phyloP scores from a whole-genome alignment of 1,284 basidiomycete genomes.

The Ceratobasidium sp. region DNA sequence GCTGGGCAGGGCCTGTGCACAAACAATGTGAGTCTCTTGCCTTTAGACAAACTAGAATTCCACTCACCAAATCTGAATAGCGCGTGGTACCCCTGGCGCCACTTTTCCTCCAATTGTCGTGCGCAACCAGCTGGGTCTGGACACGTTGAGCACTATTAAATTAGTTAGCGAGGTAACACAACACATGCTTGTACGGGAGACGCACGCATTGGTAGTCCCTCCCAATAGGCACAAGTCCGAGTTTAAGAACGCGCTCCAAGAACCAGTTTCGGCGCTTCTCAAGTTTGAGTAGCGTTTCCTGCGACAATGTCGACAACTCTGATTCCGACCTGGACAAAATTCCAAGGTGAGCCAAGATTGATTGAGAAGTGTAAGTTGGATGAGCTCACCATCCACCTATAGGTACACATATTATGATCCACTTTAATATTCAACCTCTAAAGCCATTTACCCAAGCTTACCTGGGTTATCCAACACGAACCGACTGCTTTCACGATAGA shows the following conservation, averaged over 20 bases:
- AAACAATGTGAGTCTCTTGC: slow-evolving; percentile 44
- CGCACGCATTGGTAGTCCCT: slow-evolving; percentile 90
- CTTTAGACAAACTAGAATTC: too few relatives aligned
- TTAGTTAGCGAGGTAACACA: background rate
- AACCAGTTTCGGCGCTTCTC: slow-evolving; percentile 93
- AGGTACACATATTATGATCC: slow-evolving; percentile 43
- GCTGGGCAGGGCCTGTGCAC: slow-evolving; percentile 78
- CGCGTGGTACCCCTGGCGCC: slow-evolving; percentile 86
- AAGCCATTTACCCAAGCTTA: slow-evolving; percentile 43
- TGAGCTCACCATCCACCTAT: slow-evolving; percentile 65
- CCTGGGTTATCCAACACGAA: slow-evolving; percentile 92
- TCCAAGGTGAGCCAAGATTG: slow-evolving; percentile 1
- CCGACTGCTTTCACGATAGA: slow-evolving; percentile 88
- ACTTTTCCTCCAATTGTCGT: slow-evolving; percentile 91
- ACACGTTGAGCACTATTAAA: slow-evolving; percentile 76
- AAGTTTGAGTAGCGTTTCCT: slow-evolving; percentile 84
- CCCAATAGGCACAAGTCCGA: slow-evolving; percentile 84
- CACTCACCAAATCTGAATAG: slow-evolving; percentile 84
- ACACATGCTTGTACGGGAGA: slow-evolving; percentile 47
- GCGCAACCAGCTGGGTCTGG: slow-evolving; percentile 84
- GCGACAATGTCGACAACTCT: slow-evolving; percentile 80
- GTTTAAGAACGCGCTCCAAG: slow-evolving; percentile 90
- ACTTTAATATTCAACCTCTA: background rate
- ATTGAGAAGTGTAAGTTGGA: background rate
- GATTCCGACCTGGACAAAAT: slow-evolving; percentile 61